These are phyloP conservation scores for Paratinospora sagittata DNA, from an alignment of 164 flowering plant species.

Conservation along the genomic window DNA sequence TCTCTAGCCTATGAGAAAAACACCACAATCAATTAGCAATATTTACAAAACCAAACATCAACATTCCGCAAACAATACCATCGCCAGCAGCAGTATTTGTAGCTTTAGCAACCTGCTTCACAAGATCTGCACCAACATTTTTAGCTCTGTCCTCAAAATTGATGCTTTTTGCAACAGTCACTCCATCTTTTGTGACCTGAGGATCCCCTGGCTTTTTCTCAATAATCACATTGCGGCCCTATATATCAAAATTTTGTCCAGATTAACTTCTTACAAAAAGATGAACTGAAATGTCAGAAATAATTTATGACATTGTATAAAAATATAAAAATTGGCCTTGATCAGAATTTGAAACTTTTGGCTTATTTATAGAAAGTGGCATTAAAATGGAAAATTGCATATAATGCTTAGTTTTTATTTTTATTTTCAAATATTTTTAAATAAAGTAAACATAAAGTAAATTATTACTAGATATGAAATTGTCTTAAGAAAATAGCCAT, in stretches of 20 bases:
- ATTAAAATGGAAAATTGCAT: too few species aligned
- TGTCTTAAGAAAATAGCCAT: too few species aligned
- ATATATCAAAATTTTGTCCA: not conserved
- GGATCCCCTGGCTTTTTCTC: conserved; percentile 52
- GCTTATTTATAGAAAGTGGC: too few species aligned
- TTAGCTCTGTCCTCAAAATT: conserved; percentile 60
- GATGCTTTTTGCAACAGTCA: conserved; percentile 89
- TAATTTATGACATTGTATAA: too few species aligned
- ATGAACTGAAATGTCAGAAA: not conserved
- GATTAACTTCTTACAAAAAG: not conserved
- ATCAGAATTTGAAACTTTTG: too few species aligned
- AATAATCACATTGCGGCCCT: conserved; percentile 91
- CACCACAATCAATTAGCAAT: not conserved
- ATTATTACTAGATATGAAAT: too few species aligned
- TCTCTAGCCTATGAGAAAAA: not conserved
- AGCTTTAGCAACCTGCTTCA: conserved; percentile 87
- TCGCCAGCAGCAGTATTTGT: conserved; percentile 88
- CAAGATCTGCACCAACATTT: conserved; percentile 83
- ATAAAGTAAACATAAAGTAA: too few species aligned
- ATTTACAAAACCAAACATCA: not conserved
- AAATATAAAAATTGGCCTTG: too few species aligned
- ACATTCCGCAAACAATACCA: conserved; percentile 43
- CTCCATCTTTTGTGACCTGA: conserved; percentile 92
- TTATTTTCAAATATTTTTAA: too few species aligned
- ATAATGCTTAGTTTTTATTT: too few species aligned